Percentiles rank a stretch among this genome's conserved stretches.
Conservation (phyloP, 495 filamentous ascomycete genomes). For the Penicillium flavigenum region DNA sequence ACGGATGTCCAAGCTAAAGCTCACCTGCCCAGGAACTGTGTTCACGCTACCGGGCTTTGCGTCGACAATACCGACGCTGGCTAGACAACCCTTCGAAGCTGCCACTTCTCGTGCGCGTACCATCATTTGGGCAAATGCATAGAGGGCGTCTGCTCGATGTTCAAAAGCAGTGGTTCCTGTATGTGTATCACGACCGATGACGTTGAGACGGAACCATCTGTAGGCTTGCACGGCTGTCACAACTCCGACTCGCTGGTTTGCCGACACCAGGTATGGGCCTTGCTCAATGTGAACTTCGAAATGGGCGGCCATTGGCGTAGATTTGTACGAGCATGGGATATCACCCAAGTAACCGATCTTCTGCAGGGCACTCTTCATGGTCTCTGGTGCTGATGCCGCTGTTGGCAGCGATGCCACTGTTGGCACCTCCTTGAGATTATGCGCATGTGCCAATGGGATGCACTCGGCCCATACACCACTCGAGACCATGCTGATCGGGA, state of each 20-base stretch:
- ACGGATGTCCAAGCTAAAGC: constrained; percentile 72
- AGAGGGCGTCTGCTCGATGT: constrained; percentile 60
- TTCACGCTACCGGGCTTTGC: constrained; percentile 68
- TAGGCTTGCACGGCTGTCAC: constrained; percentile 68
- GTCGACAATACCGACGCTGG: constrained; percentile 69
- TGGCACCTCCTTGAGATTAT: constrained; percentile 55
- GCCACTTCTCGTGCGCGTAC: constrained; percentile 63
- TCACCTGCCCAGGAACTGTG: constrained; percentile 69
- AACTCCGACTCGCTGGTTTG: constrained; percentile 63
- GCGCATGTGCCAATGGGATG: constrained; percentile 61
- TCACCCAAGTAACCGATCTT: constrained; percentile 69
- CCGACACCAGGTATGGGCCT: constrained; percentile 65
- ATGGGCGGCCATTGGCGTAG: constrained; percentile 72
- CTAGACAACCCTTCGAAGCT: constrained; percentile 53
- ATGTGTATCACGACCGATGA: constrained; percentile 67
- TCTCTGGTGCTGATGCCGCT: constrained; percentile 51
- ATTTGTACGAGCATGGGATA: constrained; percentile 54
- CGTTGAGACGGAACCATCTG: constrained; percentile 67
- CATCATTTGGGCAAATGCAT: constrained; percentile 68
- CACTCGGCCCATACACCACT: constrained; percentile 76
- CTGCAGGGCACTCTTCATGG: constrained; percentile 67
- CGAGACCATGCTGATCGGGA: constrained; percentile 72
- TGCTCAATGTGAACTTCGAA: constrained; percentile 87
- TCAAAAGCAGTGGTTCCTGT: constrained; percentile 73
- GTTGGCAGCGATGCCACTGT: constrained; percentile 47